These are phyloP conservation scores for Pestalotiopsis sp. DNA, from an alignment of 2,329 filamentous ascomycete genomes.

Conservation along the genomic window DNA sequence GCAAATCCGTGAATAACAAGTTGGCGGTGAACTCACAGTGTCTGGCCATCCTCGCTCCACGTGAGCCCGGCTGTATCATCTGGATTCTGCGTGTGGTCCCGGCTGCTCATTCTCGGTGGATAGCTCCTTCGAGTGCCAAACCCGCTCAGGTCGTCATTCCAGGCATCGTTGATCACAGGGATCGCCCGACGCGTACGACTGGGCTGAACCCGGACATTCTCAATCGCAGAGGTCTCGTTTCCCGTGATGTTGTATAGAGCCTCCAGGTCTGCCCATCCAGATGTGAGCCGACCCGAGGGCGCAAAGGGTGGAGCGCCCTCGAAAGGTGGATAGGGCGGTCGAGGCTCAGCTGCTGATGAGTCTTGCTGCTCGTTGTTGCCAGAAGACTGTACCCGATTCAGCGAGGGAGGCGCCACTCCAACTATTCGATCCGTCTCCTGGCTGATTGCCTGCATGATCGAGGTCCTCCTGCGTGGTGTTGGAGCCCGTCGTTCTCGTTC, in stretches of 20 bases:
- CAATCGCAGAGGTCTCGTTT: slow-evolving; percentile 21
- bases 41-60: slow-evolving; percentile 64
- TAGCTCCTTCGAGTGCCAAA: slow-evolving; percentile 26
- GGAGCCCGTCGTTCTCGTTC: slow-evolving; percentile 32
- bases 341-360: neutral
- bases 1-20: neutral
- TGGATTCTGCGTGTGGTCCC: slow-evolving; percentile 47
- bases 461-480: slow-evolving; percentile 30
- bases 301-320: slow-evolving; percentile 28
- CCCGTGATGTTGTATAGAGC: slow-evolving; percentile 41
- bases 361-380: slow-evolving; percentile 17
- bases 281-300: slow-evolving; percentile 28
- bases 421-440: slow-evolving; percentile 26
- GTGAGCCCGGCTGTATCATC: slow-evolving; percentile 64
- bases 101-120: slow-evolving; percentile 27
- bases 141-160: slow-evolving; percentile 28
- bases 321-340: slow-evolving; percentile 10
- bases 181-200: slow-evolving; percentile 30
- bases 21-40: slow-evolving; percentile 49
- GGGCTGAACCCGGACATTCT: slow-evolving; percentile 29
- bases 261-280: slow-evolving; percentile 45
- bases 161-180: slow-evolving; percentile 33
- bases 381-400: slow-evolving; percentile 22
- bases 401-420: slow-evolving; percentile 16
- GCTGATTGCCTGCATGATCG: slow-evolving; percentile 31